These are phyloP conservation scores for Xerocomellus dryophilus DNA, from an alignment of 768 basidiomycete species.

Conservation along the genomic window DNA sequence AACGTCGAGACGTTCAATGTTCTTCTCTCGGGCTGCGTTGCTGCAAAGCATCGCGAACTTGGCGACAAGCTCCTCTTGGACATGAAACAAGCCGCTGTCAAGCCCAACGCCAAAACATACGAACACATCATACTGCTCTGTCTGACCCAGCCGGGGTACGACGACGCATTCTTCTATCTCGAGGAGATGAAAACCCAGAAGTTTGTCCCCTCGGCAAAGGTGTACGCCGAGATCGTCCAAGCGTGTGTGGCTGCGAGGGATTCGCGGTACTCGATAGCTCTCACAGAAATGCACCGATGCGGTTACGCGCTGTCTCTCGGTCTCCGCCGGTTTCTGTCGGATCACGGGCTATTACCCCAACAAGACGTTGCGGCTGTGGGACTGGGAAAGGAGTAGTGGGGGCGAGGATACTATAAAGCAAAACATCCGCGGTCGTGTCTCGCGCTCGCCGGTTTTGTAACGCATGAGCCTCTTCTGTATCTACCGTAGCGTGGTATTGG, in stretches of 20 bases:
- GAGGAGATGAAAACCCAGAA: constrained; percentile 79
- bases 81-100: constrained; percentile 55
- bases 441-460: neutral
- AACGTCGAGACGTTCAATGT: constrained; percentile 65
- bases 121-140: constrained; percentile 66
- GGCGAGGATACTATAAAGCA: neutral
- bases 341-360: constrained; percentile 4
- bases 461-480: neutral
- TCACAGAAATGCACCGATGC: constrained; percentile 67
- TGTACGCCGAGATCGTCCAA: constrained; percentile 60
- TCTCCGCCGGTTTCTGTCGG: constrained; percentile 34
- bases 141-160: constrained; percentile 69
- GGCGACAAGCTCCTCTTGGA: constrained; percentile 67
- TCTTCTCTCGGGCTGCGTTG: constrained; percentile 64
- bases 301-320: constrained; percentile 43
- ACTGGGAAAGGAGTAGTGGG: neutral
- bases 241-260: constrained; percentile 59
- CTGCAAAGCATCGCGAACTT: constrained; percentile 56
- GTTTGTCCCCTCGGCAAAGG: constrained; percentile 47
- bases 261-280: constrained; percentile 56
- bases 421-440: neutral
- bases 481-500: neutral
- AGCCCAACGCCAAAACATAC: constrained; percentile 60
- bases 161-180: constrained; percentile 85
- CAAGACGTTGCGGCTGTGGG: neutral